phyloP scores from a whole-genome alignment of 768 basidiomycete genomes.

The Lyophyllum atratum region DNA sequence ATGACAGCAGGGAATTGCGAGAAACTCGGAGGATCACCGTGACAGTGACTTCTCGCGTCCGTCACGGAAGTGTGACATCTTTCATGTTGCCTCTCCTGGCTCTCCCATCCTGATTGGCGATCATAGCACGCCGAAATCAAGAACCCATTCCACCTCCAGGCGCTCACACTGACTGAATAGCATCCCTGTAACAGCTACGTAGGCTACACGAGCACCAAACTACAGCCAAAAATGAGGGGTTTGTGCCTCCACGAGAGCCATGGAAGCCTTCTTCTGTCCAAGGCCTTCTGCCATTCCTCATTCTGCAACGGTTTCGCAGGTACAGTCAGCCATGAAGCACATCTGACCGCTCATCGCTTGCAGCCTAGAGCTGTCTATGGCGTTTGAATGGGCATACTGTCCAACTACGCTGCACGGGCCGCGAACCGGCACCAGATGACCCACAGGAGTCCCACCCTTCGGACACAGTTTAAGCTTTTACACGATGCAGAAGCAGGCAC shows the following conservation, averaged over 20 bases:
- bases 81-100: no score
- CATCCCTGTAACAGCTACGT: no score
- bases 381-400: conserved; percentile 1
- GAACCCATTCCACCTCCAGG: background rate
- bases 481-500: background rate
- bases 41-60: conserved; percentile 3
- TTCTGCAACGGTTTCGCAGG: background rate
- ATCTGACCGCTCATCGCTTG: background rate
- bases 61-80: conserved; percentile 10
- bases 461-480: background rate
- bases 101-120: background rate
- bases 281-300: background rate
- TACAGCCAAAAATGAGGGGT: background rate
- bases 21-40: background rate
- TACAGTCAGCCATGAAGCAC: background rate
- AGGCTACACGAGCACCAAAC: no score
- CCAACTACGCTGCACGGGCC: conserved; percentile 2
- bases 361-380: background rate
- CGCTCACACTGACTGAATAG: background rate
- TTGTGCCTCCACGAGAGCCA: background rate
- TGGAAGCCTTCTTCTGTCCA: background rate
- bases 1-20: conserved; percentile 8
- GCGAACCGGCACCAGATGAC: conserved; percentile 11
- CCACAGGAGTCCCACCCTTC: background rate
- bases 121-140: background rate